Conservation (phyloP, 768 basidiomycete species). For the Mycena capillaripes region DNA sequence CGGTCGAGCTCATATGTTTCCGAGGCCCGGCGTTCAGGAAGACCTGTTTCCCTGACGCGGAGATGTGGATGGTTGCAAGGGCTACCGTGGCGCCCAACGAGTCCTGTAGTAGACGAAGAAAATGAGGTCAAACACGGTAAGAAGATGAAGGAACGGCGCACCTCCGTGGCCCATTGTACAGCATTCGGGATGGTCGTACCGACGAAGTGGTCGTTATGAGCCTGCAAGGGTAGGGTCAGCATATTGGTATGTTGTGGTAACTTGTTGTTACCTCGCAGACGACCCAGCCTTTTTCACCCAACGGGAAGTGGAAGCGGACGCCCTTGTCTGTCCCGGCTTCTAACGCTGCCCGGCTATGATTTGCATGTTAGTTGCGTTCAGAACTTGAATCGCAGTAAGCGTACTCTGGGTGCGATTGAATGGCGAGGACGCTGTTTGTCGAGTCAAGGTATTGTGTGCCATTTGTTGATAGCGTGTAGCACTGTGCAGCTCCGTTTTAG, state of each 20-base stretch:
- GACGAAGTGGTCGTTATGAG: constrained; percentile 37
- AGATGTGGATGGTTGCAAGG: constrained; percentile 32
- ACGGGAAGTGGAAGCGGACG: constrained; percentile 35
- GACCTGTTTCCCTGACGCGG: constrained; percentile 20
- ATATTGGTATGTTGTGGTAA: too few relatives aligned
- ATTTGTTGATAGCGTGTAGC: constrained; percentile 33
- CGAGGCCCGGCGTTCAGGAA: constrained; percentile 26
- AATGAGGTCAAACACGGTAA: background rate
- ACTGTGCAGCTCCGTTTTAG: constrained; percentile 8
- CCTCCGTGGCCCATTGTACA: constrained; percentile 24
- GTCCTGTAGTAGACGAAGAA: background rate
- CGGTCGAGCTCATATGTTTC: constrained; percentile 22
- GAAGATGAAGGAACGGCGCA: background rate
- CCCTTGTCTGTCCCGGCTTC: constrained; percentile 32
- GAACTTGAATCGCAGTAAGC: background rate
- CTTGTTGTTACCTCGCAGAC: constrained; percentile 26
- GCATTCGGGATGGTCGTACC: constrained; percentile 32
- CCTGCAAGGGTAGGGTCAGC: constrained; percentile 11
- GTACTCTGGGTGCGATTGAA: constrained; percentile 31
- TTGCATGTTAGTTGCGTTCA: background rate
- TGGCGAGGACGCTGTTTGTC: constrained; percentile 31
- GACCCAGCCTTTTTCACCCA: constrained; percentile 33
- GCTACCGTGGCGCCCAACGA: constrained; percentile 22
- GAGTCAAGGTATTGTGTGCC: constrained; percentile 36
- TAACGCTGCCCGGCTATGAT: constrained; percentile 26